Percentiles rank a stretch among this genome's conserved stretches.
Evolutionary conservation across 345 rosid genomes (phyloP).

Genomic region (Eucalyptus pauciflora): DNA sequence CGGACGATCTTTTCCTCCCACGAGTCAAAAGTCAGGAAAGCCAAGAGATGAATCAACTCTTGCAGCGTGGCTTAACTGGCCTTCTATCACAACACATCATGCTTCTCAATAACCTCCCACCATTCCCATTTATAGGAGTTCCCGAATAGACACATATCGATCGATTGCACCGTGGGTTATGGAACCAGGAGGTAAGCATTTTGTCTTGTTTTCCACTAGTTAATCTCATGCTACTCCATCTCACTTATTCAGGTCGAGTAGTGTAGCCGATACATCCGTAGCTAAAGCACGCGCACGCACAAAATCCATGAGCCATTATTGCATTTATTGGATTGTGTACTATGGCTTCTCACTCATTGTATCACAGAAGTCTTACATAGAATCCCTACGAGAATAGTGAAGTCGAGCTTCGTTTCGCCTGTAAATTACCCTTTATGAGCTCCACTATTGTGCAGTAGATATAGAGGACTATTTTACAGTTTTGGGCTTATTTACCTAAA

Average conservation of each 20-base stretch:
- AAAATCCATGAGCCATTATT: neutral
- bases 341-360: neutral
- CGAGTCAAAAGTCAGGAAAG: no score
- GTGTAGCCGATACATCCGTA: neutral
- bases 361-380: neutral
- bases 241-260: neutral
- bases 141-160: neutral
- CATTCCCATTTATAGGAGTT: neutral
- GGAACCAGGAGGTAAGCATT: neutral
- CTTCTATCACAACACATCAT: neutral
- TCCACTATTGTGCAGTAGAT: neutral
- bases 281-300: neutral
- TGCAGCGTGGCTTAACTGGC: no score
- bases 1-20: no score
- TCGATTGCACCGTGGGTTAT: neutral
- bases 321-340: neutral
- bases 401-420: neutral
- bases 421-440: neutral
- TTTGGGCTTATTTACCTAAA: no score
- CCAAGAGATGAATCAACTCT: no score
- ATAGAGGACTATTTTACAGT: no score
- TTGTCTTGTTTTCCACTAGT: neutral
- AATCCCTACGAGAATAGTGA: neutral
- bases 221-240: neutral
- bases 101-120: neutral